Base-by-base conservation (phyloP, 2,329 filamentous ascomycete species). In the Byssothecium circinans region DNA sequence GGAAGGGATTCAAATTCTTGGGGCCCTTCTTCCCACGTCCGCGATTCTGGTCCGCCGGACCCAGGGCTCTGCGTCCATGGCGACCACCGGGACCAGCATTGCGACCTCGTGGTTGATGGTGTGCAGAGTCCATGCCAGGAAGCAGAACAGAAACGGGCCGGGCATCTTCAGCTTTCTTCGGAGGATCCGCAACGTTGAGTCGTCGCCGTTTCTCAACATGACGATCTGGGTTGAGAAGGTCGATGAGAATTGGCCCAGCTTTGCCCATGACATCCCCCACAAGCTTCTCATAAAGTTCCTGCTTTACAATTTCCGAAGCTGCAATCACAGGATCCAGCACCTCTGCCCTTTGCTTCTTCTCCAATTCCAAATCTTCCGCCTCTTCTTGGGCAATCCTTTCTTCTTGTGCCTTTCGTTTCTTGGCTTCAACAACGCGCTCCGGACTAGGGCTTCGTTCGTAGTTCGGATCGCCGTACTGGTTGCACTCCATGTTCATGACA, bases 321-420 rank as follows among this genome's bases (percentile, higher is more conserved):
- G 95, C 92, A 40, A 79, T 75, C 4, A 92, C 89, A n/a, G 94
- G 92, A 69, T 99, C 92, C 55, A 96, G 83, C 66, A 95, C 87
- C 63, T 87, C 86, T 15, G 91, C 91, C 43, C 92, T 80, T 60
- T 92, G 87, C 64, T 84, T 86, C 75, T 94, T 96, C 69, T 97
- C 92, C 57, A 94, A 88, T 64, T 96, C 91, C 7, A 92, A 67
- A 64, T 96, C 92, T 40, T 85, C 81, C 53, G 89, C 88, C 35
- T 90, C 86, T 63, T 96, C 89, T 39, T 81, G 83, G 45, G 82
- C 82, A 36, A 83, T 74, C 47, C 84, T 82, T 47, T 86, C 83
- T 46, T 79, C 78, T 51, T 92, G 86, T 32, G 85, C 85, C 60
- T 82, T 81, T 47, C 82, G 80, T 52, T 80, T 78, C 54, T 75